phyloP scores from a whole-genome alignment of 2,329 filamentous ascomycete genomes.

The Thermothelomyces thermophilus region DNA sequence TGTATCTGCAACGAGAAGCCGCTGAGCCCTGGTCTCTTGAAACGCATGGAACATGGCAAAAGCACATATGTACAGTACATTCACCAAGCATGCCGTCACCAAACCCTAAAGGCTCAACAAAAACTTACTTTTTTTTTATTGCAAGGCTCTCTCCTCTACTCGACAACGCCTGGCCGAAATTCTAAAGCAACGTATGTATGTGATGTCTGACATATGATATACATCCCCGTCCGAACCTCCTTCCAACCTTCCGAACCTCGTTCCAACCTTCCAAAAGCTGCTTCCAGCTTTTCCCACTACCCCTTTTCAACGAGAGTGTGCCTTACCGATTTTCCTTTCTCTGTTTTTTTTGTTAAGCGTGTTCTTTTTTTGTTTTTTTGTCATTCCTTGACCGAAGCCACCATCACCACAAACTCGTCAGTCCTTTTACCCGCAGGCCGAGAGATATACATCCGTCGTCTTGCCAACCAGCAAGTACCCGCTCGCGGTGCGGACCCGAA shows the following conservation, averaged over 20 bases:
- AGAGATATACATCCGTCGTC: slow-evolving; percentile 2
- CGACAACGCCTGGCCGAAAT: slow-evolving; percentile 3
- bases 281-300: not conserved
- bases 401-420: not conserved
- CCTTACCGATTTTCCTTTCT: no score
- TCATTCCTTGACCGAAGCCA: not conserved
- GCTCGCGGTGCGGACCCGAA: slow-evolving; percentile 1
- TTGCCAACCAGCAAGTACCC: slow-evolving; percentile 1
- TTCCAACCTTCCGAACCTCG: not conserved
- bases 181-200: slow-evolving; percentile 23
- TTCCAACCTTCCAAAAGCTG: not conserved
- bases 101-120: not conserved
- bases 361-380: not conserved
- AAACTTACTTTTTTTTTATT: slow-evolving; percentile 9
- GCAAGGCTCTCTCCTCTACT: slow-evolving; percentile 8
- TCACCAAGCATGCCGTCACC: no score
- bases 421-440: not conserved
- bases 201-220: slow-evolving; percentile 23
- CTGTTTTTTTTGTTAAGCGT: not conserved
- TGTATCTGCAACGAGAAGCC: no score
- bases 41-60: no score
- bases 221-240: slow-evolving; percentile 11
- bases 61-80: no score
- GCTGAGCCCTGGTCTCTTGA: no score
- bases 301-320: not conserved